Conservation (phyloP, 176 grass and related monocot species). For the Aegilops speltoides region DNA sequence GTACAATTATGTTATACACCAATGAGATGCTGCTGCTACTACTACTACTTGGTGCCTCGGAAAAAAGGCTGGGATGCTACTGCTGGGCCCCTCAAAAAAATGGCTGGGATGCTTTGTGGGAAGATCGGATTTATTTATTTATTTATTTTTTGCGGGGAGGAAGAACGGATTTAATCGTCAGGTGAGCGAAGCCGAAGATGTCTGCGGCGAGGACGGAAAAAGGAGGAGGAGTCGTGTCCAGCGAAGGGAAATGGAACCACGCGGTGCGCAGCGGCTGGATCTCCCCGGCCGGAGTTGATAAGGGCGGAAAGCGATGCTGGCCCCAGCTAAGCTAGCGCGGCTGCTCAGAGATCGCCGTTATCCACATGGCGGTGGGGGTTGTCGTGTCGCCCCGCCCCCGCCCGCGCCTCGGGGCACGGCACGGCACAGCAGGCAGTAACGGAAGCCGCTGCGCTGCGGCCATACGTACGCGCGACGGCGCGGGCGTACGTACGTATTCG, state of each 20-base stretch:
- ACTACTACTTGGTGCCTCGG: background rate
- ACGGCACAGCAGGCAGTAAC: background rate
- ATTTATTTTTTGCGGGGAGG: too few species aligned
- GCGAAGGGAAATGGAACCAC: background rate
- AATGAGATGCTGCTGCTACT: background rate
- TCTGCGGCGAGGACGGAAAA: background rate
- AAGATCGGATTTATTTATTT: too few species aligned
- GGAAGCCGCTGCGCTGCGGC: background rate
- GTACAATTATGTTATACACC: background rate
- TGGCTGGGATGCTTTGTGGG: too few species aligned
- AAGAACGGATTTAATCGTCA: too few species aligned
- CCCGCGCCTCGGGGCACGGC: background rate
- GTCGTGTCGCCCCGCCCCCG: background rate
- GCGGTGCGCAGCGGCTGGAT: background rate
- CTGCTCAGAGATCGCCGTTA: slow-evolving; percentile 10
- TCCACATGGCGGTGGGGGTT: slow-evolving; percentile 11
- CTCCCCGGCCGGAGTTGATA: background rate
- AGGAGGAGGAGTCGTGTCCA: background rate
- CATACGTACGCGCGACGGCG: background rate
- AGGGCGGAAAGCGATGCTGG: background rate
- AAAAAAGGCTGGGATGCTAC: background rate
- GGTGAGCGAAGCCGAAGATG: too few species aligned
- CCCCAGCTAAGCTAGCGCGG: background rate
- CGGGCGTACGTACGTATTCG: background rate
- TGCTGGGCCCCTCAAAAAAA: too few species aligned